Percentiles rank a stretch among this genome's conserved stretches.
phyloP scores from a whole-genome alignment of 1,284 basidiomycete genomes.

The Tilletia caries region DNA sequence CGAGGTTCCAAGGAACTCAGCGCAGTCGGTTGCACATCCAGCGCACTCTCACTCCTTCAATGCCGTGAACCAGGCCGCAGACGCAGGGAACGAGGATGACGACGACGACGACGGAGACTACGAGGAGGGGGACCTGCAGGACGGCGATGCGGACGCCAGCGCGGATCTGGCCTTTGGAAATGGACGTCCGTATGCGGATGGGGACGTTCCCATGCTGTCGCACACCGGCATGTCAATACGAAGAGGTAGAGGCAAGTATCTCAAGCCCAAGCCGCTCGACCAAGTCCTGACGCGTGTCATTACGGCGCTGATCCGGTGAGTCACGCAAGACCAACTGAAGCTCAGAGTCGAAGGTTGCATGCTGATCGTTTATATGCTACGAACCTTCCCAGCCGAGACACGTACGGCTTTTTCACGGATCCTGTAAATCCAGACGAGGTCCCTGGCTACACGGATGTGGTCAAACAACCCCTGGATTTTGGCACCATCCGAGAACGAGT shows the following conservation, averaged over 20 bases:
- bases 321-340: not conserved
- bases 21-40: too few relatives aligned
- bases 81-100: slow-evolving; percentile 9
- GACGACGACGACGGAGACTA: slow-evolving; percentile 5
- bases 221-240: not conserved
- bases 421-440: slow-evolving; percentile 68
- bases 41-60: not conserved
- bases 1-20: too few relatives aligned
- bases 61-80: not conserved
- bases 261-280: slow-evolving; percentile 11
- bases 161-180: not conserved
- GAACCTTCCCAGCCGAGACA: slow-evolving; percentile 65
- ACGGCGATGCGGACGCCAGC: not conserved
- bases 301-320: not conserved
- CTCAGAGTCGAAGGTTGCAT: not conserved
- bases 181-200: not conserved
- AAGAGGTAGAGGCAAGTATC: not conserved
- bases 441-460: slow-evolving; percentile 66
- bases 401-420: slow-evolving; percentile 75
- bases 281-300: slow-evolving; percentile 1
- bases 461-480: slow-evolving; percentile 75
- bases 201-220: not conserved
- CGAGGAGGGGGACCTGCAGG: not conserved
- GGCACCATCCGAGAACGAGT: slow-evolving; percentile 65
- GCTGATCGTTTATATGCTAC: not conserved